Base-by-base conservation (phyloP, 2,329 filamentous ascomycete species). In the Aspergillus aculeatinus region DNA sequence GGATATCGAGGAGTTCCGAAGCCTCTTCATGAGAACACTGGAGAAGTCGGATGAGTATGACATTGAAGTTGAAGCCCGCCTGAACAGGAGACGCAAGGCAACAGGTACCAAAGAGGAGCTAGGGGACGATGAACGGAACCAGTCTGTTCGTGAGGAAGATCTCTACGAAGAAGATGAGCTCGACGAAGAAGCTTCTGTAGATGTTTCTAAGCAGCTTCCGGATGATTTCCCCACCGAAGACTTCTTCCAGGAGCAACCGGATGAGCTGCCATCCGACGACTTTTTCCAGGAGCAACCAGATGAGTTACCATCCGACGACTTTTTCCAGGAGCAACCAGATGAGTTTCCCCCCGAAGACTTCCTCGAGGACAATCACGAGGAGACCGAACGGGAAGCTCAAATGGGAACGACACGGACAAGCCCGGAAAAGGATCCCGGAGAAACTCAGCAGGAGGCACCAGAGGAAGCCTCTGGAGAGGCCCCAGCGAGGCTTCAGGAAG, bases 11-110 rank as follows among this genome's bases (percentile, higher is more conserved):
- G 50, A 56, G n/a, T 39, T 33, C 52, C 12, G 58, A 53, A 31
- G 55, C 60, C 49, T 48, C 9, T 49, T 51, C 9, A 57, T 58
- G 14, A 60, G 59, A 35, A 66, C 62, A 16, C 49, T 71, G 29
- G 63, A 64, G n/a, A 55, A 60, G 19, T 60, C 67, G 33, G 69
- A 72, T 47, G 63, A 67, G 57, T 67, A 67, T 29, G 70, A 72
- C 49, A 67, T 72, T 19, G 67, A 72, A 48, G 62, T 61, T 2
- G 69, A 72, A 57, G 63, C 62, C 2, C 58, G 63, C 6, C 54
- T 71, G 11, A 56, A 63, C 10, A 50, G 27, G 14, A 60, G 59
- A 51, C 63, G 63, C 27, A 66, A 61, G 19, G 16, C 59, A 39
- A 25, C 55, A 47, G 62, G 63, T 52, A 60, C 53, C 39, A 60